phyloP scores from a whole-genome alignment of 73 alveolate species.

The Uronychia setigera region DNA sequence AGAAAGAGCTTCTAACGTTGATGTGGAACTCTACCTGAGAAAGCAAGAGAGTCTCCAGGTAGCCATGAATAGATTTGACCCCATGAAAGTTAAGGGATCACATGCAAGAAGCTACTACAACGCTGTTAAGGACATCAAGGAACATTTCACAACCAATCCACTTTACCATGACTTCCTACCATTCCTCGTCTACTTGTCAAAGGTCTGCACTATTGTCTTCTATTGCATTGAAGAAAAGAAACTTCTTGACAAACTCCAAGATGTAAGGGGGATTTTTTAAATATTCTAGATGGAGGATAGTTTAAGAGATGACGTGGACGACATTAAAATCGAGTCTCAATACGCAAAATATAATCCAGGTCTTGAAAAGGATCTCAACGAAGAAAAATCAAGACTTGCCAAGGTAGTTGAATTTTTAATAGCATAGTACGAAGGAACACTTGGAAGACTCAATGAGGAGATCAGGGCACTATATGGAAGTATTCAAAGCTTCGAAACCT shows the following conservation, averaged over 20 bases:
- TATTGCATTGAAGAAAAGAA: slow-evolving; percentile 18
- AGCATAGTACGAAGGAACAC: not conserved
- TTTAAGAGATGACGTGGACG: not conserved
- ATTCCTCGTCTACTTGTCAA: slow-evolving; percentile 7
- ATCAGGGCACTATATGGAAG: not conserved
- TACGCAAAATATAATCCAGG: not conserved
- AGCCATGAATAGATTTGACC: slow-evolving; percentile 19
- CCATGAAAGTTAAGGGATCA: slow-evolving; percentile 1
- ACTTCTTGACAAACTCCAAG: not conserved
- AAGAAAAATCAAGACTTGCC: not conserved
- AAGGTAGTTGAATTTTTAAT: not conserved
- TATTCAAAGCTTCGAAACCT: not conserved
- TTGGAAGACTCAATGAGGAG: not conserved
- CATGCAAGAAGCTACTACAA: slow-evolving; percentile 24
- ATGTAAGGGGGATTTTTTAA: not conserved
- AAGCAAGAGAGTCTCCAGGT: slow-evolving; percentile 7
- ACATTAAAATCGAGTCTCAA: not conserved
- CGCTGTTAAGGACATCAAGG: not conserved
- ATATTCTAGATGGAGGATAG: not conserved
- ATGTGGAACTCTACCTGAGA: slow-evolving; percentile 31
- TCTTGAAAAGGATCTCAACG: not conserved
- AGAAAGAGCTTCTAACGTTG: slow-evolving; percentile 11
- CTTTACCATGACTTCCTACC: slow-evolving; percentile 15
- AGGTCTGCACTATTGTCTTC: slow-evolving; percentile 10
- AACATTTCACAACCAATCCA: not conserved